Evolutionary conservation across 1,139 yeast genomes (phyloP), one percentile per base, ranked within the genome.

Genomic region (Tardiomyces depauwii): DNA sequence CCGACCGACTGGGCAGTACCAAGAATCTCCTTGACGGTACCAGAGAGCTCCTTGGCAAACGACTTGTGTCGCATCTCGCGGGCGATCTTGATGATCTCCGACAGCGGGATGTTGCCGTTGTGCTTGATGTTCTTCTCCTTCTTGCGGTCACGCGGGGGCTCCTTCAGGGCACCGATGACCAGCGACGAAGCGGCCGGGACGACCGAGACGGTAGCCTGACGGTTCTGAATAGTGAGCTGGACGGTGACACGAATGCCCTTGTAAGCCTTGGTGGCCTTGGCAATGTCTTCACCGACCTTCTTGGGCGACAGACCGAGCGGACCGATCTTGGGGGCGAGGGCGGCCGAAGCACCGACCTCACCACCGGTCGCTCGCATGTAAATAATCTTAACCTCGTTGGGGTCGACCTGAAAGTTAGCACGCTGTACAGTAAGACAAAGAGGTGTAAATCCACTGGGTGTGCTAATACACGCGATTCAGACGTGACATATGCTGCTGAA

Each of bases 281-380:
- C 98, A 67, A 91, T 91, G 73, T 91, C 98, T 77, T 91, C 99
- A 87, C 99, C 99, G 70, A 93, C 96, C 85, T 91, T 91, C 95
- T 91, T 91, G 80, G 98, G 97, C 56, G 97, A 89, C 68, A 91
- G 82, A 88, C 99, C 99, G 71, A 91, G 87, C 65, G 99, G 99
- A 85, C 99, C 99, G 71, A 91, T 91, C 88, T 91, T 91, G 72
- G 98, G 98, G 65, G 98, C 98, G 69, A 93, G 85, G 60, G 98
- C 96, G 61, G 98, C 86, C 57, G 98, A 89, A 69, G 97, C 96
- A 80, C 97, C 98, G 67, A 93, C 95, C 81, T 91, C 99, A 81
- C 99, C 98, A 84, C 98, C 99, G 64, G 89, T 94, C 75, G 98
- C 97, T 85, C 98, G 87, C 76, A 91, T 80, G 88, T 89, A 91